A percentile compares a stretch with the other conserved stretches of the same genome.
Evolutionary conservation across 2,329 filamentous ascomycete species (phyloP).

Genomic region (Cadophora luteo-olivacea): DNA sequence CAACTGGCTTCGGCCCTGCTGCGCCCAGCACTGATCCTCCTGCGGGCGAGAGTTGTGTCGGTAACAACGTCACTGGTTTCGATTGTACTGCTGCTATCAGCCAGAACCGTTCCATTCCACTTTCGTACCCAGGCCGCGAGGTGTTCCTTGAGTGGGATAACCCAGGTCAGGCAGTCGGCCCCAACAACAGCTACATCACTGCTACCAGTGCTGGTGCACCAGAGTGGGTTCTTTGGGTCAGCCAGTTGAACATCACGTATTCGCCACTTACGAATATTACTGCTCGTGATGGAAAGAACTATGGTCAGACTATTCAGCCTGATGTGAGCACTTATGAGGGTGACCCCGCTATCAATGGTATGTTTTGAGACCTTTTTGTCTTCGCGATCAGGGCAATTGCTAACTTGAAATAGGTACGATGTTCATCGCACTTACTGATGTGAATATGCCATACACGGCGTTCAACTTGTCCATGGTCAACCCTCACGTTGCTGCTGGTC

Average conservation of each 20-base stretch:
- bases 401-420: slow-evolving; percentile 61
- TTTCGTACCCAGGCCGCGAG: slow-evolving; percentile 76
- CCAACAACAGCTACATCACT: slow-evolving; percentile 84
- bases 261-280: slow-evolving; percentile 62
- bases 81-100: slow-evolving; percentile 70
- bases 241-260: slow-evolving; percentile 79
- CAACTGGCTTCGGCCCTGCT: slow-evolving; percentile 58
- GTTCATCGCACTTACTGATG: slow-evolving; percentile 78
- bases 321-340: slow-evolving; percentile 65
- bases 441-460: slow-evolving; percentile 71
- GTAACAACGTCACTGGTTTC: slow-evolving; percentile 58
- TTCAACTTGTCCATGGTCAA: slow-evolving; percentile 80
- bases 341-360: slow-evolving; percentile 64
- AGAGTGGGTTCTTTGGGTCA: slow-evolving; percentile 76
- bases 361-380: no score
- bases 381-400: no score
- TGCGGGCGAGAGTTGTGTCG: slow-evolving; percentile 59
- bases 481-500: slow-evolving; percentile 73
- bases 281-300: slow-evolving; percentile 43
- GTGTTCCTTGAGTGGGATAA: slow-evolving; percentile 76
- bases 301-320: slow-evolving; percentile 70
- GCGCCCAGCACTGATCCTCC: slow-evolving; percentile 46
- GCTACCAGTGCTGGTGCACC: slow-evolving; percentile 63
- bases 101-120: slow-evolving; percentile 71
- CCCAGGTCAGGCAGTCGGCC: slow-evolving; percentile 72